phyloP scores from a whole-genome alignment of 176 grass and related monocot genomes.

The Luzula sylvatica region DNA sequence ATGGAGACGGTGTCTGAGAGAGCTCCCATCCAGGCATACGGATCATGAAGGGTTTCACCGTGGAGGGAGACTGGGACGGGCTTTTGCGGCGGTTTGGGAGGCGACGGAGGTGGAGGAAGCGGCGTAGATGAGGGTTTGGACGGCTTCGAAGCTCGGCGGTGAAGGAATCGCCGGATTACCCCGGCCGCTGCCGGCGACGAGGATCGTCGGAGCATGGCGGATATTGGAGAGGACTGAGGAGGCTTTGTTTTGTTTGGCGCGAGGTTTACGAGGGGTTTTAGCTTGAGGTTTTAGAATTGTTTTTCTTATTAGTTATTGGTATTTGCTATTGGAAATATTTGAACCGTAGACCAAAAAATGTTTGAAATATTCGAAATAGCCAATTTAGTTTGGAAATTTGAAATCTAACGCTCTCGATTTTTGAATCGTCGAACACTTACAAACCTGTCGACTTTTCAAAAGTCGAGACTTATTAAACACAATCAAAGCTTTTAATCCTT shows the following conservation, averaged over 20 bases:
- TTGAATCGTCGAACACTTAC: too few relatives aligned
- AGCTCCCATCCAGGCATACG: constrained; percentile 65
- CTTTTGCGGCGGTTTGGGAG: constrained; percentile 31
- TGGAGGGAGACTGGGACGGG: constrained; percentile 25
- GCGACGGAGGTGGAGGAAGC: constrained; percentile 14
- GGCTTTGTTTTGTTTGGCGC: not conserved
- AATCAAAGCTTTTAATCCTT: too few relatives aligned
- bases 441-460: too few relatives aligned
- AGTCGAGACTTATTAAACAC: too few relatives aligned
- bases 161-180: not conserved
- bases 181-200: not conserved
- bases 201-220: constrained; percentile 2
- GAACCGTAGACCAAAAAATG: too few relatives aligned
- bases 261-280: constrained; percentile 10
- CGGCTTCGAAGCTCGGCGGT: constrained; percentile 5
- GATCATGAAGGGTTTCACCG: constrained; percentile 34
- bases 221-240: not conserved
- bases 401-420: too few relatives aligned
- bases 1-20: constrained; percentile 71
- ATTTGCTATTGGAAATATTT: too few relatives aligned
- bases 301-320: constrained; percentile 21
- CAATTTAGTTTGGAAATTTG: too few relatives aligned
- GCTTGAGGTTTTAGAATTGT: constrained; percentile 5
- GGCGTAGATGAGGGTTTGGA: constrained; percentile 12
- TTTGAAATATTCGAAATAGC: too few relatives aligned